Base-by-base conservation (phyloP, 805 yeast species). In the Saccharomyces kudriavzevii region DNA sequence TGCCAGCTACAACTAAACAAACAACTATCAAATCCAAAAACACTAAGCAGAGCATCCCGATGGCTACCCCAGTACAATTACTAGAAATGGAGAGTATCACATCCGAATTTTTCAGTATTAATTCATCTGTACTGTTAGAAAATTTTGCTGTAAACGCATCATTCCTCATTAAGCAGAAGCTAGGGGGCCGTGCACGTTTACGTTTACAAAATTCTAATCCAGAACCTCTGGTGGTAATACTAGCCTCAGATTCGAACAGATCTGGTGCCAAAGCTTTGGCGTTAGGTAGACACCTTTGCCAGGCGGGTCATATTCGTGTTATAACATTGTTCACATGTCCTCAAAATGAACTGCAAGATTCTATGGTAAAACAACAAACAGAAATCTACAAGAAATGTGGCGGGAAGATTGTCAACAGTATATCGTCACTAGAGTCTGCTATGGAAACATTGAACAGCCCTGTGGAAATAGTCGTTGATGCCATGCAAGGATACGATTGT, bases 401-500 rank as follows among this genome's bases (percentile, higher is more conserved):
- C 9, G 96, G 95, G n/a, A 85, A 84, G 59, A 68, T 79, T n/a
- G 80, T 70, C 45, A 70, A 69, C 22, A 63, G 70, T 9, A 62
- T 70, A 57, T 64, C 55, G 48, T 77, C 64, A 47, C 71, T 74
- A 64, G 73, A 64, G 53, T 68, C 49, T 25, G 68, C 69, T 40
- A 67, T 74, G 59, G 73, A 66, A 11, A 77, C 78, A 53, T 70
- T 83, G 43, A 87, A 84, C 47, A 78, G 88, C 1, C 94, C 96
- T 0, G 81, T 87, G 14, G 96, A 89, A 64, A 73, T 90, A 55
- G 78, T 89, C 9, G 64, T 90, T 20, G 97, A 90, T 67, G 94
- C 90, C 1, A 74, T 90, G 60, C 96, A 87, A 65, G 97, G 96
- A 0, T 85, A 81, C 58, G 94, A 88, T 60, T 79, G 82, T 25